These are phyloP conservation scores for Elongisporangium senticosum DNA, from an alignment of 352 stramenopile species.

Conservation along the genomic window DNA sequence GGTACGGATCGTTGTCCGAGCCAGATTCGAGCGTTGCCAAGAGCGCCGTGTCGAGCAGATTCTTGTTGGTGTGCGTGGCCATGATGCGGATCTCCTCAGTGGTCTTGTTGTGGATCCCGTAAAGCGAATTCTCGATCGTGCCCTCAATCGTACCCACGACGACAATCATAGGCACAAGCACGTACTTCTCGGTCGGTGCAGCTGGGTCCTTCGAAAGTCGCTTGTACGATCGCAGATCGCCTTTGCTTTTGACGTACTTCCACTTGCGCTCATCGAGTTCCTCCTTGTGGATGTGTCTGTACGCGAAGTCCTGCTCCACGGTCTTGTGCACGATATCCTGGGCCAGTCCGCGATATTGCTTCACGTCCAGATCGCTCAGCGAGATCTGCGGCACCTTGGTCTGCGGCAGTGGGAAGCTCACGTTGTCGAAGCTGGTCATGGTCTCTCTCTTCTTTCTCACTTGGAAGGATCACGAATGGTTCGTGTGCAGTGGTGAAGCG, in stretches of 20 bases:
- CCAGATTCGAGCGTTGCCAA: slow-evolving; percentile 34
- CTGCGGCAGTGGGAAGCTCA: slow-evolving; percentile 32
- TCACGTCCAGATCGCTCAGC: neutral
- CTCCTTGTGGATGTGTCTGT: slow-evolving; percentile 12
- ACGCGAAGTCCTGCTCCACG: neutral
- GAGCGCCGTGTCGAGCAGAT: slow-evolving; percentile 32
- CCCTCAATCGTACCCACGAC: slow-evolving; percentile 12
- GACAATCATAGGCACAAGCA: slow-evolving; percentile 9
- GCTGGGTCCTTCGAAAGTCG: slow-evolving; percentile 11
- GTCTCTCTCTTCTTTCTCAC: slow-evolving; percentile 2
- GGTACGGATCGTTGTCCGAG: slow-evolving; percentile 34
- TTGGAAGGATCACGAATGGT: neutral
- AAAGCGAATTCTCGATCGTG: slow-evolving; percentile 14
- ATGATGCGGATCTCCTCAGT: slow-evolving; percentile 8
- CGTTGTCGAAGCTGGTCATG: slow-evolving; percentile 49
- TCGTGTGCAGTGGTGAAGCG: neutral
- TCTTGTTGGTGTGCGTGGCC: slow-evolving; percentile 15
- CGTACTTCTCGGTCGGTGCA: neutral
- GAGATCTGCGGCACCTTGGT: slow-evolving; percentile 24
- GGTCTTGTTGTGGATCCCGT: slow-evolving; percentile 12
- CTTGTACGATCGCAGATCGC: slow-evolving; percentile 54
- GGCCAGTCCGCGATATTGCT: slow-evolving; percentile 7
- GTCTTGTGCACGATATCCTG: slow-evolving; percentile 38
- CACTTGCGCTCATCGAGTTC: slow-evolving; percentile 42
- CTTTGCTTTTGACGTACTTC: slow-evolving; percentile 61